Evolutionary conservation across 83 land plant species (phyloP), one percentile per base, ranked within the genome.

Genomic region (Picea engelmannii): DNA sequence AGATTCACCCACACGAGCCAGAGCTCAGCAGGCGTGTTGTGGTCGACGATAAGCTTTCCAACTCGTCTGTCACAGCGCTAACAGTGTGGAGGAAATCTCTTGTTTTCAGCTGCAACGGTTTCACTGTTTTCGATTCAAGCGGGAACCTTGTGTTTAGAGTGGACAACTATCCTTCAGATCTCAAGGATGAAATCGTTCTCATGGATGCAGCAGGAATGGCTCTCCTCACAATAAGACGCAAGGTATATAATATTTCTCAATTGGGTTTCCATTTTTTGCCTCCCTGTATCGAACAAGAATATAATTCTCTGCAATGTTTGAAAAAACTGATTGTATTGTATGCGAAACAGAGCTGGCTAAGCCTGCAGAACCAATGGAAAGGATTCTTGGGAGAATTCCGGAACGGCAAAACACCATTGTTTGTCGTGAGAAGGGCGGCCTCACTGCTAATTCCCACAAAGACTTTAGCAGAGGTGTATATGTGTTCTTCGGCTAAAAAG

Each of bases 1-100:
- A 69, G 74, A 69, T 69, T 69, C 74, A 69, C 40, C 74, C 74
- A 18, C 38, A 38, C 2, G 38, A 38, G 7, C 20, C 25, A n/a
- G 66, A 55, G 59, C 13, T 12, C 16, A 55, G 4, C 3, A 55
- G 59, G 15, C 59, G 4, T 55, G 59, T 55, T 55, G 15, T 55
- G 59, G 0, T 12, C 3, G 4, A 55, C 59, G 4, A 55, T 55
- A 55, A 12, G 66, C n/a, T 64, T 31, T 59, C 21, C 4, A 17
- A 58, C 3, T 31, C 27, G 10, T 60, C 13, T 4, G 42, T 62
- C 5, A 42, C 66, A 20, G 62, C 64, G n/a, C 55, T 85, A 58
- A 85, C 86, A 13, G 84, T 85, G 25, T 85, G 84, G 86, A 76
- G 78, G 67, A 85, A 77, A 59, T 85, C 84, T 10, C 80, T 85